phyloP scores from a whole-genome alignment of 2,329 filamentous ascomycete genomes.

The Cladosporium sphaerospermum region DNA sequence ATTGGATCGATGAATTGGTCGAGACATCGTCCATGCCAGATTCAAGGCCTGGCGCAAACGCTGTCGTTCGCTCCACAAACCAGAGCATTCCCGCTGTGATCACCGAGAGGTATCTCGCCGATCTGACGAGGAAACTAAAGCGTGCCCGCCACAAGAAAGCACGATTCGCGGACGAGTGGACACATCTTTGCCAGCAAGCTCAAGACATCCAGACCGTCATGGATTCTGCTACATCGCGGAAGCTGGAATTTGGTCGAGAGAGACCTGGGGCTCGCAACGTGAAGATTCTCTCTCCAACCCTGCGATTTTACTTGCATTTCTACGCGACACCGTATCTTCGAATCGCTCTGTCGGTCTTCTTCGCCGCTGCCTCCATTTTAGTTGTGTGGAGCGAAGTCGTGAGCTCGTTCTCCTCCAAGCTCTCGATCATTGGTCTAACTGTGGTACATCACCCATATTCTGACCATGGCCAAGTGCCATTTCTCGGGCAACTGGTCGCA shows the following conservation, averaged over 20 bases:
- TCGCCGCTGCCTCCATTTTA: constrained; percentile 69
- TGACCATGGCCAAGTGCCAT: constrained; percentile 65
- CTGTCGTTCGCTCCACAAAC: constrained; percentile 28
- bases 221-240: constrained; percentile 74
- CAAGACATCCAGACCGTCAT: constrained; percentile 72
- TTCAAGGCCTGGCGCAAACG: constrained; percentile 36
- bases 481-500: constrained; percentile 78
- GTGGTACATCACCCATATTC: constrained; percentile 72
- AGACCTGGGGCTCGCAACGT: constrained; percentile 38
- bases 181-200: constrained; percentile 67
- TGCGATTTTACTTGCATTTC: constrained; percentile 71
- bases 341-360: constrained; percentile 58
- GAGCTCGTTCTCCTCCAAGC: constrained; percentile 68
- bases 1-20: constrained; percentile 93
- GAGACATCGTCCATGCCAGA: constrained; percentile 70
- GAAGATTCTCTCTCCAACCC: constrained; percentile 70
- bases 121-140: constrained; percentile 74
- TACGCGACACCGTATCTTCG: constrained; percentile 65
- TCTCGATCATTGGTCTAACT: constrained; percentile 63
- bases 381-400: constrained; percentile 93
- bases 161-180: constrained; percentile 82
- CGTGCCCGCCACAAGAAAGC: constrained; percentile 77
- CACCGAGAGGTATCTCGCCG: constrained; percentile 87
- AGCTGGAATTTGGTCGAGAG: constrained; percentile 64
- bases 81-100: constrained; percentile 63